Evolutionary conservation across 2,329 filamentous ascomycete genomes (phyloP).

Genomic region (Talaromyces pinophilus): DNA sequence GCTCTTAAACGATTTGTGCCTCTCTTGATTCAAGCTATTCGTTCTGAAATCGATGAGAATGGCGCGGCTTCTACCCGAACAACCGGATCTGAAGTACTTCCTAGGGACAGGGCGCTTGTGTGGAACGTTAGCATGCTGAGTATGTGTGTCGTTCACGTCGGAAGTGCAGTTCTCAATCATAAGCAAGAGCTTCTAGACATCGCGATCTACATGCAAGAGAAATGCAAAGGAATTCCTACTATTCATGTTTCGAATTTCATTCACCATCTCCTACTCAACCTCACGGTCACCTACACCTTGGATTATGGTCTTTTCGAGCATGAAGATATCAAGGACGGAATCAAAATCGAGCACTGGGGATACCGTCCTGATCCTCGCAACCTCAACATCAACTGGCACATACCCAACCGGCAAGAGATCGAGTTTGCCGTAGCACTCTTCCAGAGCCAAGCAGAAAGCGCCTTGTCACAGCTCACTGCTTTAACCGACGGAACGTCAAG

Average conservation of each 20-base stretch:
- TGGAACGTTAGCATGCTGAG: slow-evolving; percentile 97
- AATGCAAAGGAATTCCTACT: slow-evolving; percentile 88
- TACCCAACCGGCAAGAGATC: slow-evolving; percentile 75
- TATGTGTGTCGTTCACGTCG: slow-evolving; percentile 97
- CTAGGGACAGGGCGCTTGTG: slow-evolving; percentile 85
- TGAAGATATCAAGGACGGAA: slow-evolving; percentile 67
- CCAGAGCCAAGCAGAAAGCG: slow-evolving; percentile 75
- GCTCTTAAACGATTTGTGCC: slow-evolving; percentile 88
- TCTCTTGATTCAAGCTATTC: slow-evolving; percentile 85
- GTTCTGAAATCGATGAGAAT: slow-evolving; percentile 95
- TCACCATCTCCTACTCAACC: slow-evolving; percentile 89
- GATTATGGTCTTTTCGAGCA: slow-evolving; percentile 87
- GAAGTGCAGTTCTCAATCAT: slow-evolving; percentile 83
- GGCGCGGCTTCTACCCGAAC: slow-evolving; percentile 92
- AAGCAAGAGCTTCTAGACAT: slow-evolving; percentile 87
- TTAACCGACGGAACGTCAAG: slow-evolving; percentile 80
- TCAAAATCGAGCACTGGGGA: slow-evolving; percentile 83
- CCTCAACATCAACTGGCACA: slow-evolving; percentile 87
- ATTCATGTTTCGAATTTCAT: slow-evolving; percentile 98
- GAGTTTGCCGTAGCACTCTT: slow-evolving; percentile 89
- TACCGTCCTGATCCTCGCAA: slow-evolving; percentile 71
- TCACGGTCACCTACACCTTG: slow-evolving; percentile 90
- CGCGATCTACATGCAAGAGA: slow-evolving; percentile 93
- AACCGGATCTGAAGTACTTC: slow-evolving; percentile 88
- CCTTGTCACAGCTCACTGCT: slow-evolving; percentile 70